A percentile compares a stretch with the other conserved stretches of the same genome.
Evolutionary conservation across 2,329 filamentous ascomycete species (phyloP).

Genomic region (Neofusicoccum parvum): DNA sequence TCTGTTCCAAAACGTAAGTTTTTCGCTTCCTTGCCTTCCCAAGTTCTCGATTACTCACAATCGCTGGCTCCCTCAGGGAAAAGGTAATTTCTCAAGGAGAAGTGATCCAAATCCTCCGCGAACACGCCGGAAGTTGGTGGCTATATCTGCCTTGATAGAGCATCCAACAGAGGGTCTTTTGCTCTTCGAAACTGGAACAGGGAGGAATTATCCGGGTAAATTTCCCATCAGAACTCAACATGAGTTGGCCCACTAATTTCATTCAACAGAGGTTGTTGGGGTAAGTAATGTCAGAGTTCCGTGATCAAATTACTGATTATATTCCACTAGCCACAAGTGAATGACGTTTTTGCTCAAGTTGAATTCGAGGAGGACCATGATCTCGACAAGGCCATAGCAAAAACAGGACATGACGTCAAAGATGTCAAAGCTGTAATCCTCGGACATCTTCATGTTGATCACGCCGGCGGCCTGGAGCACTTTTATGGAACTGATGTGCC

Average conservation of each 20-base stretch:
- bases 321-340: conserved; percentile 33
- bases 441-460: conserved; percentile 41
- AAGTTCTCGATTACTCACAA: neutral
- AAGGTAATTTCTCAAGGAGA: conserved; percentile 31
- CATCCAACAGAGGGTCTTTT: conserved; percentile 40
- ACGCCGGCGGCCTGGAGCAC: conserved; percentile 38
- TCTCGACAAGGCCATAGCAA: conserved; percentile 30
- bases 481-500: conserved; percentile 39
- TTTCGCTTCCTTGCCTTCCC: no score
- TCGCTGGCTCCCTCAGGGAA: neutral
- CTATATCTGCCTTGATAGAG: conserved; percentile 32
- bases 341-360: conserved; percentile 36
- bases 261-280: neutral
- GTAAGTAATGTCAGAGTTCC: neutral
- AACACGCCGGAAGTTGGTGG: conserved; percentile 34
- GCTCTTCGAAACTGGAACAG: conserved; percentile 39
- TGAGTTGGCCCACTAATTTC: neutral
- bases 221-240: conserved; percentile 12
- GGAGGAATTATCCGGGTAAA: conserved; percentile 36
- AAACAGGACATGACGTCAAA: conserved; percentile 37
- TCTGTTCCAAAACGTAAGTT: conserved; percentile 36
- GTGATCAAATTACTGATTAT: neutral
- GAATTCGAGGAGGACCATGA: conserved; percentile 29
- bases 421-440: conserved; percentile 41
- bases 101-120: conserved; percentile 32